Conservation (phyloP, 352 stramenopile species). For the Phytophthora constricta region DNA sequence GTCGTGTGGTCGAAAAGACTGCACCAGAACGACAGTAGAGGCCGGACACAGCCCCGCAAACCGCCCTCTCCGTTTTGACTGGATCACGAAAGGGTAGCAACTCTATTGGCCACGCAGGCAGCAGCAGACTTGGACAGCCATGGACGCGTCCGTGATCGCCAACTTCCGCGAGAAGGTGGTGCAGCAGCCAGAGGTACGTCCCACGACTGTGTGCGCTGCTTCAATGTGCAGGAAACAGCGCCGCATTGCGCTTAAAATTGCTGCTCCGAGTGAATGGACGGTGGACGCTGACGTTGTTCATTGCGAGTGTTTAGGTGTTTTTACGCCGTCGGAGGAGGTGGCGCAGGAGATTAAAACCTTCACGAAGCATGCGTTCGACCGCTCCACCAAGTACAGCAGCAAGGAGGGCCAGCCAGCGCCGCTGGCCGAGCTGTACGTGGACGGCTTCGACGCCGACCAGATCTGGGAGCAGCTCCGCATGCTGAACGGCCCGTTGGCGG, state of each 20-base stretch:
- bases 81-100: constrained; percentile 48
- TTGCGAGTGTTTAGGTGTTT: constrained; percentile 58
- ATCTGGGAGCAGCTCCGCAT: constrained; percentile 89
- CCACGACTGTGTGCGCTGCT: background rate
- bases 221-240: background rate
- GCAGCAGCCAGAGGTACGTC: constrained; percentile 69
- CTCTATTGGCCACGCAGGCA: constrained; percentile 31
- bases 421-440: constrained; percentile 81
- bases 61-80: constrained; percentile 28
- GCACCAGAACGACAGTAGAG: too few species aligned
- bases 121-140: constrained; percentile 30
- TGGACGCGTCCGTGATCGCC: constrained; percentile 66
- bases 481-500: constrained; percentile 75
- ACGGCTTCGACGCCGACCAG: constrained; percentile 85
- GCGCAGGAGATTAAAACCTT: constrained; percentile 72
- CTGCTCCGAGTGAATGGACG: too few species aligned
- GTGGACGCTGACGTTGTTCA: too few species aligned
- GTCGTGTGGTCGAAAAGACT: too few species aligned
- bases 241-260: background rate
- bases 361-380: constrained; percentile 84
- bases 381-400: constrained; percentile 67
- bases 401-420: constrained; percentile 45
- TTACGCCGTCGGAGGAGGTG: constrained; percentile 73
- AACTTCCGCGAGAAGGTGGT: constrained; percentile 76
- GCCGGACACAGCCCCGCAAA: background rate